Conservation (phyloP, 352 stramenopile species). For the Pythium volutum region DNA sequence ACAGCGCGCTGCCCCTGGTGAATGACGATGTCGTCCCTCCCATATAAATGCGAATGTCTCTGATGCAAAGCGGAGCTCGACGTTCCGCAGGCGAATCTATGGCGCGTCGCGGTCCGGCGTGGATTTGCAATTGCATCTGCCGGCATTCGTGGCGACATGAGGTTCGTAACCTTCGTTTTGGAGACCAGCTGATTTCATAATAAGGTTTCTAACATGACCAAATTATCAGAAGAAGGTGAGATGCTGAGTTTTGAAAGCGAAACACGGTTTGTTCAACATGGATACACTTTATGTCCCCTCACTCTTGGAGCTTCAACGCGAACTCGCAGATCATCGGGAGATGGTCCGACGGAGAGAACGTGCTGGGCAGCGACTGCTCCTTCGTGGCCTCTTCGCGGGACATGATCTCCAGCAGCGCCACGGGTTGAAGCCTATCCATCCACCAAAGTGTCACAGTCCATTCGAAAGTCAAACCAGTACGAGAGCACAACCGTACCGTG, state of each 20-base stretch:
- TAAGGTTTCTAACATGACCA: slow-evolving; percentile 16
- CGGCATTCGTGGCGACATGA: slow-evolving; percentile 1
- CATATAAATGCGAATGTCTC: slow-evolving; percentile 24
- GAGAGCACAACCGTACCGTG: slow-evolving; percentile 28
- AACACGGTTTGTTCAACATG: slow-evolving; percentile 2
- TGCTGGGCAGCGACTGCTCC: slow-evolving; percentile 60
- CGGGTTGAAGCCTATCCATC: slow-evolving; percentile 33
- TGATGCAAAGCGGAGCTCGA: background rate
- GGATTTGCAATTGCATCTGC: background rate
- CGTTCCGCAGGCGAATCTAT: slow-evolving; percentile 3
- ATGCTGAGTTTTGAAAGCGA: background rate
- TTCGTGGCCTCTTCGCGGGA: slow-evolving; percentile 52
- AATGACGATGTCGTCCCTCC: slow-evolving; percentile 40
- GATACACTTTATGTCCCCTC: background rate
- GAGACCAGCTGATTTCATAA: slow-evolving; percentile 3
- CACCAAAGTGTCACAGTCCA: background rate
- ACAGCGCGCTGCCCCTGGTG: slow-evolving; percentile 29
- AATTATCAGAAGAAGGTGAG: slow-evolving; percentile 14
- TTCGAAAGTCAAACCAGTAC: background rate
- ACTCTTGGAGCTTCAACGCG: slow-evolving; percentile 13
- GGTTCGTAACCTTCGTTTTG: slow-evolving; percentile 13
- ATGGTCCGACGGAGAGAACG: slow-evolving; percentile 71
- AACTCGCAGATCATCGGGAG: slow-evolving; percentile 74
- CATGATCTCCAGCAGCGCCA: slow-evolving; percentile 72
- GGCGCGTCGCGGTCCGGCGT: too few relatives aligned